Conservation (phyloP, 371 early-diverging fungal genomes). For the Haplosporangium sp. region DNA sequence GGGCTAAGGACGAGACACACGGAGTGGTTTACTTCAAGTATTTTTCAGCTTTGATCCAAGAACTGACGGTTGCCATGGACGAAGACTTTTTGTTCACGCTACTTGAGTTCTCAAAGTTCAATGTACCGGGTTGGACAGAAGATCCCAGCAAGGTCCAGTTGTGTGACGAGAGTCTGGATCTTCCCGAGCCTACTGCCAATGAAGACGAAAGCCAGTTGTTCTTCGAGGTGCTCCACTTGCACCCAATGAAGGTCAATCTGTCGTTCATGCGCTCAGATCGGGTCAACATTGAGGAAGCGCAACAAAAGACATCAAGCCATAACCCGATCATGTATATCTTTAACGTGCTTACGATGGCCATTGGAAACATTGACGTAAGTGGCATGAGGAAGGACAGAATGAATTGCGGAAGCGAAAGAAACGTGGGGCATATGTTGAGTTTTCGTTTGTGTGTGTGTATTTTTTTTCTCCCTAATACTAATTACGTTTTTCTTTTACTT, state of each 20-base stretch:
- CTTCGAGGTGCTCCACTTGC: constrained; percentile 94
- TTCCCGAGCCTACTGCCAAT: constrained; percentile 76
- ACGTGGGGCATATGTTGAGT: no score
- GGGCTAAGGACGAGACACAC: constrained; percentile 86
- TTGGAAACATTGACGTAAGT: constrained; percentile 93
- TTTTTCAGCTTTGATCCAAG: constrained; percentile 90
- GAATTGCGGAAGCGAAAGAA: no score
- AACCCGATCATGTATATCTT: constrained; percentile 69
- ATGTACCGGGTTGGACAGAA: constrained; percentile 67
- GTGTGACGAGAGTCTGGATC: constrained; percentile 67
- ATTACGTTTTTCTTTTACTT: not conserved
- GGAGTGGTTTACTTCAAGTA: constrained; percentile 94
- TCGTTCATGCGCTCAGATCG: constrained; percentile 92
- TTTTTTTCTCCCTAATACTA: constrained; percentile 1
- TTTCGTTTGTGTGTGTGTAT: not conserved
- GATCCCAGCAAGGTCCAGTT: constrained; percentile 55
- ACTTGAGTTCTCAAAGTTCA: constrained; percentile 86
- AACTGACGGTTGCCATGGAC: constrained; percentile 92
- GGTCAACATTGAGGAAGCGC: constrained; percentile 69
- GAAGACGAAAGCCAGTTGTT: constrained; percentile 83
- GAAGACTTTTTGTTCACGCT: constrained; percentile 90
- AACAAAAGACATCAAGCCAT: constrained; percentile 53
- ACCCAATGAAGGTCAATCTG: constrained; percentile 94
- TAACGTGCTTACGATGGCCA: constrained; percentile 95
- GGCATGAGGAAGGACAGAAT: not conserved